Conservation (phyloP, 768 basidiomycete genomes). For the Suillus fuscotomentosus region DNA sequence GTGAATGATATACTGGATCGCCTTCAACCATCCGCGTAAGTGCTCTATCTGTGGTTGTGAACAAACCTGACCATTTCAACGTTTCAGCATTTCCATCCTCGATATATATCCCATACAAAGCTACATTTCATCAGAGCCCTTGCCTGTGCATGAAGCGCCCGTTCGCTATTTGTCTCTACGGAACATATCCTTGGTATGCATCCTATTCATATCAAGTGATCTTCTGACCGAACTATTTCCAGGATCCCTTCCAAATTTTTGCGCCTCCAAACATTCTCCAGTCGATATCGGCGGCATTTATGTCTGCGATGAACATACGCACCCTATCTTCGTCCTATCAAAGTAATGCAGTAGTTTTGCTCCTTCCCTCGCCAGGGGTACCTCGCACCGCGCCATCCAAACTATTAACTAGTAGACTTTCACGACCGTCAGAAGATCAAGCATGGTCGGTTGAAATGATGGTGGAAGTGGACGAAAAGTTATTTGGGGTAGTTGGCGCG, state of each 20-base stretch:
- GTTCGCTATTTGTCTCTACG: slow-evolving; percentile 49
- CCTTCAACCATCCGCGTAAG: slow-evolving; percentile 48
- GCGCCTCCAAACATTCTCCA: slow-evolving; percentile 58
- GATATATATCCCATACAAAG: slow-evolving; percentile 51
- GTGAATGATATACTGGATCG: slow-evolving; percentile 39
- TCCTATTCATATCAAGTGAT: not conserved
- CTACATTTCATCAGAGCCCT: slow-evolving; percentile 40
- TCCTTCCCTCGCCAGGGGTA: slow-evolving; percentile 49
- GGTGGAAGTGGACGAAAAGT: slow-evolving; percentile 33
- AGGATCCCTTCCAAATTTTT: slow-evolving; percentile 41
- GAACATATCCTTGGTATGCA: slow-evolving; percentile 7
- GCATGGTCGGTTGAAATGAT: slow-evolving; percentile 37
- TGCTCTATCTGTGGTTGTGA: not conserved
- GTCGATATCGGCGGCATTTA: slow-evolving; percentile 52
- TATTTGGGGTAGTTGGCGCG: slow-evolving; percentile 36
- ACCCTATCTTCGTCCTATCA: not conserved
- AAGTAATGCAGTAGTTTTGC: slow-evolving; percentile 28
- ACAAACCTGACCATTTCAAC: not conserved
- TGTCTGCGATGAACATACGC: slow-evolving; percentile 27
- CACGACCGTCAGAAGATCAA: slow-evolving; percentile 23
- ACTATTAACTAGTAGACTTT: slow-evolving; percentile 31
- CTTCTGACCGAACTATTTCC: slow-evolving; percentile 1
- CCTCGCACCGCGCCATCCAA: slow-evolving; percentile 39
- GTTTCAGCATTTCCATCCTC: slow-evolving; percentile 44
- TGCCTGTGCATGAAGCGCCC: slow-evolving; percentile 43